Conservation (phyloP, 2,329 filamentous ascomycete species). For the Trichothecium sympodiale region DNA sequence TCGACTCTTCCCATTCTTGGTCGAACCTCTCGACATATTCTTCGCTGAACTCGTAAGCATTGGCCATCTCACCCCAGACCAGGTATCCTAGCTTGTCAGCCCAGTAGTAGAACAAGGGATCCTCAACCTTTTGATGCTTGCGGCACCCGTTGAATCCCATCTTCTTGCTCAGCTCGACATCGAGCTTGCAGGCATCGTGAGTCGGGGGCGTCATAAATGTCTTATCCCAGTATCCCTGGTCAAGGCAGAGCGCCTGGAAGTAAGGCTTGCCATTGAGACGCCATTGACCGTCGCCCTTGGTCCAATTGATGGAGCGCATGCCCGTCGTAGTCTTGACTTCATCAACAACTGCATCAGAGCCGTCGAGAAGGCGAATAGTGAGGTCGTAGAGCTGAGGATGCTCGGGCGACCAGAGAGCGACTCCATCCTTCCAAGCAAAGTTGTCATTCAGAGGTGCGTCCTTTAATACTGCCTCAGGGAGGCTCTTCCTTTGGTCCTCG, state of each 20-base stretch:
- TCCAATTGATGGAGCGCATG: conserved; percentile 50
- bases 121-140: conserved; percentile 55
- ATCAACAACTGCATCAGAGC: conserved; percentile 32
- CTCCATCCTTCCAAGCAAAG: conserved; percentile 35
- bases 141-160: conserved; percentile 56
- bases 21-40: conserved; percentile 50
- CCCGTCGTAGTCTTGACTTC: conserved; percentile 48
- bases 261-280: conserved; percentile 46
- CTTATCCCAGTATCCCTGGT: conserved; percentile 54
- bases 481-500: conserved; percentile 23
- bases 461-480: conserved; percentile 23
- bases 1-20: conserved; percentile 52
- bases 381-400: conserved; percentile 46
- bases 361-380: conserved; percentile 37
- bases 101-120: conserved; percentile 49
- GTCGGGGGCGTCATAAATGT: conserved; percentile 49
- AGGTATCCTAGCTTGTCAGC: conserved; percentile 49
- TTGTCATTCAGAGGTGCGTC: conserved; percentile 23
- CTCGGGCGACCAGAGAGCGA: conserved; percentile 54
- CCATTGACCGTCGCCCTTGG: conserved; percentile 44
- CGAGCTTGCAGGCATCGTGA: conserved; percentile 29
- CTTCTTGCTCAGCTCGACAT: conserved; percentile 44
- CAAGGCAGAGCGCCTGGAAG: conserved; percentile 49
- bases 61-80: conserved; percentile 55
- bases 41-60: conserved; percentile 49